Evolutionary conservation across 1,284 basidiomycete genomes (phyloP).

Genomic region (Leccinum pachyderme): DNA sequence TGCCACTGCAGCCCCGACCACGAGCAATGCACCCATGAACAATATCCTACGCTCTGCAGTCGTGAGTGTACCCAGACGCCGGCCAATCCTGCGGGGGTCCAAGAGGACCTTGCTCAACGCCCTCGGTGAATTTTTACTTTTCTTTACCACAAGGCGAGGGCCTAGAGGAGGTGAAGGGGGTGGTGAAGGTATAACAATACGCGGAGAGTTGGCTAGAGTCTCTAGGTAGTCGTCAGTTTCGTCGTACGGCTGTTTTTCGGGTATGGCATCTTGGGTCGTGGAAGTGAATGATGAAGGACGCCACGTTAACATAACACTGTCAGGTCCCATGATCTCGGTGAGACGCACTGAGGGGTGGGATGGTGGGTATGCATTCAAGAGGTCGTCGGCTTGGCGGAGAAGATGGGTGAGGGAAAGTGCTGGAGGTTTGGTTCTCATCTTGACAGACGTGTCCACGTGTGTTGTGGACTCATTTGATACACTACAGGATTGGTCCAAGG

Average conservation of each 20-base stretch:
- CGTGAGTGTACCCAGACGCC: slow-evolving; percentile 30
- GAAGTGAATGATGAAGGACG: slow-evolving; percentile 14
- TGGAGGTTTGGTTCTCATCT: slow-evolving; percentile 21
- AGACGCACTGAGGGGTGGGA: slow-evolving; percentile 46
- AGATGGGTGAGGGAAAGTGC: slow-evolving; percentile 41
- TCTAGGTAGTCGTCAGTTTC: slow-evolving; percentile 56
- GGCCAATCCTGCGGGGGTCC: slow-evolving; percentile 21
- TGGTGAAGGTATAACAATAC: slow-evolving; percentile 51
- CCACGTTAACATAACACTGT: slow-evolving; percentile 46
- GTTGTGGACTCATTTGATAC: slow-evolving; percentile 30
- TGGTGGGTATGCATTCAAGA: slow-evolving; percentile 45
- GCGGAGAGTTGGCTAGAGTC: slow-evolving; percentile 55
- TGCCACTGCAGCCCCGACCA: slow-evolving; percentile 66
- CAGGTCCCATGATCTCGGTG: slow-evolving; percentile 67
- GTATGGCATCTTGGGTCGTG: background rate
- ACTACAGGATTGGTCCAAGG: background rate
- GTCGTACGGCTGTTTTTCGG: slow-evolving; percentile 13
- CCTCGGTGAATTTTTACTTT: slow-evolving; percentile 10
- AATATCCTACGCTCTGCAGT: slow-evolving; percentile 45
- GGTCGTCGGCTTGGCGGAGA: slow-evolving; percentile 44
- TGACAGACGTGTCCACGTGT: slow-evolving; percentile 5
- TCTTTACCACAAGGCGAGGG: slow-evolving; percentile 14
- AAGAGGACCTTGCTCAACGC: slow-evolving; percentile 28
- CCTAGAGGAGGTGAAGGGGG: slow-evolving; percentile 22
- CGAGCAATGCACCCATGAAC: slow-evolving; percentile 60